Conservation (phyloP, 108 stramenopile genomes). For the Cylindrotheca closterium region DNA sequence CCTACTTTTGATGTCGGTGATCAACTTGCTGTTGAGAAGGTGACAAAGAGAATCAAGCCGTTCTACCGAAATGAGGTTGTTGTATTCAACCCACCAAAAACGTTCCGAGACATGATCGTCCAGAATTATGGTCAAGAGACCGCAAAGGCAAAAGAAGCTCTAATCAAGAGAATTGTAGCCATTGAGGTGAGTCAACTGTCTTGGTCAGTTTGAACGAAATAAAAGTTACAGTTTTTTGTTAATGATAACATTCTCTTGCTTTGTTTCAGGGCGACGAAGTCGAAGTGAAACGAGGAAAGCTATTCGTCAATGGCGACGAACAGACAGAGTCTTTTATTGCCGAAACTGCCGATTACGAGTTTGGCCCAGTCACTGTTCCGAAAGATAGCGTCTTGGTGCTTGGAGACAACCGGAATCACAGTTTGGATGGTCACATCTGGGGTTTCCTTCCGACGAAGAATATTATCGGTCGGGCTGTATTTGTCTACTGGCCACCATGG, state of each 20-base stretch:
- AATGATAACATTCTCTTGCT: not conserved
- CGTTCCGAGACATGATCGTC: constrained; percentile 76
- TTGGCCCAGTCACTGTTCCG: constrained; percentile 86
- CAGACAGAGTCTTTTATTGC: constrained; percentile 91
- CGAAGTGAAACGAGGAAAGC: constrained; percentile 78
- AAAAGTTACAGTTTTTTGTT: not conserved
- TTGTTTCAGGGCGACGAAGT: constrained; percentile 78
- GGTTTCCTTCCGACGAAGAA: constrained; percentile 73
- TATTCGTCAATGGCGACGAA: constrained; percentile 86
- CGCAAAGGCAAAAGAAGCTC: constrained; percentile 77
- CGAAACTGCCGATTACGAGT: constrained; percentile 84
- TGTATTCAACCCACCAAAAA: constrained; percentile 92
- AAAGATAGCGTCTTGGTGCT: constrained; percentile 79
- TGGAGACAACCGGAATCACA: constrained; percentile 92
- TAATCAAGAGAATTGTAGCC: constrained; percentile 96
- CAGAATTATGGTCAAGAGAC: constrained; percentile 40
- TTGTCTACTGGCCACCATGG: constrained; percentile 92
- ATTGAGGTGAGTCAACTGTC: constrained; percentile 73
- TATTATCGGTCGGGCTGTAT: constrained; percentile 78
- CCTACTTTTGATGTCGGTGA: constrained; percentile 97
- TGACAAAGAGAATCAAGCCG: constrained; percentile 84
- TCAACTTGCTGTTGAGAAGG: constrained; percentile 95
- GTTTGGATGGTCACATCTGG: constrained; percentile 90
- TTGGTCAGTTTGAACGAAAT: not conserved
- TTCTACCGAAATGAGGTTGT: constrained; percentile 90